Evolutionary conservation across 177 flowering plant species (phyloP).

Genomic region (Vitis hybrid): DNA sequence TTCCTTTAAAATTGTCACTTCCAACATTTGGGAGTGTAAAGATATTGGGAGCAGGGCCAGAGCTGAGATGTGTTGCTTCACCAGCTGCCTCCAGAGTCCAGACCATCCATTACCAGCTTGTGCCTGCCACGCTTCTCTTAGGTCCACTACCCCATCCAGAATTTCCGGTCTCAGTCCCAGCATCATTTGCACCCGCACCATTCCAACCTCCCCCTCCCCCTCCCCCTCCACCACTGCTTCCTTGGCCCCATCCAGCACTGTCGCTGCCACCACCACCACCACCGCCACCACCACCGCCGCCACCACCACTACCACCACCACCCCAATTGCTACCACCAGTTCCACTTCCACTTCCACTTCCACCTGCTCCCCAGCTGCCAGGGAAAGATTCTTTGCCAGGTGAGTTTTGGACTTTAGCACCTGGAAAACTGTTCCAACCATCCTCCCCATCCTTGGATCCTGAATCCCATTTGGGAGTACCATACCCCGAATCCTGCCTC

Average conservation of each 20-base stretch:
- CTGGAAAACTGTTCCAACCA: constrained; percentile 54
- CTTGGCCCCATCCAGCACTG: constrained; percentile 10
- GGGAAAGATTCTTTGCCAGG: constrained; percentile 71
- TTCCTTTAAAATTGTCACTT: no score
- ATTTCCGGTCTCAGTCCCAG: constrained; percentile 11
- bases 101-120: constrained; percentile 11
- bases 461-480: constrained; percentile 54
- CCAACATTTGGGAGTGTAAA: no score
- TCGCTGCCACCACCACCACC: constrained; percentile 19
- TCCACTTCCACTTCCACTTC: constrained; percentile 28
- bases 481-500: constrained; percentile 42
- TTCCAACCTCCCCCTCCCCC: constrained; percentile 16
- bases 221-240: constrained; percentile 19
- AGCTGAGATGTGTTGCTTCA: constrained; percentile 2
- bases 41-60: no score
- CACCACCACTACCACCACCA: constrained; percentile 10
- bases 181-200: constrained; percentile 5
- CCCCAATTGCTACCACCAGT: constrained; percentile 11
- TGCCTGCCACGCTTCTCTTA: constrained; percentile 1
- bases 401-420: constrained; percentile 65
- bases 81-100: constrained; percentile 14
- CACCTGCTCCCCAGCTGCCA: constrained; percentile 65
- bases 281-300: constrained; percentile 13
- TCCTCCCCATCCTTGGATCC: constrained; percentile 41
- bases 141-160: constrained; percentile 19